phyloP scores from a whole-genome alignment of 1,284 basidiomycete genomes.

The Prillingera fragicola region DNA sequence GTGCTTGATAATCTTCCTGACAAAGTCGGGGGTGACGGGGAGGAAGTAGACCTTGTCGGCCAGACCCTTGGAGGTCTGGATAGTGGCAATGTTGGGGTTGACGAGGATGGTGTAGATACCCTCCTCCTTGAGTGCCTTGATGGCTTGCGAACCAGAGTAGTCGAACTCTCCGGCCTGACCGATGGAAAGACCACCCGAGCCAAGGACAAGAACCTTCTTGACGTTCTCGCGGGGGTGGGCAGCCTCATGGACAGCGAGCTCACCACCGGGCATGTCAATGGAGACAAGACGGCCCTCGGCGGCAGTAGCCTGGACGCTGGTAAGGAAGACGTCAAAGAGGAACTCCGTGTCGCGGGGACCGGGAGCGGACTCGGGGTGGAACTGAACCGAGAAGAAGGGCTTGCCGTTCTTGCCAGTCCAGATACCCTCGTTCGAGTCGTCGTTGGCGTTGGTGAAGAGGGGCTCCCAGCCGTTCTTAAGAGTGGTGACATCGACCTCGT shows the following conservation, averaged over 20 bases:
- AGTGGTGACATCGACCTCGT: conserved; percentile 78
- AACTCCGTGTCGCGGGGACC: conserved; percentile 98
- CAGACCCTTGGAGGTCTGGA: conserved; percentile 93
- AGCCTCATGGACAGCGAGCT: conserved; percentile 66
- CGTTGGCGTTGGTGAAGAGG: conserved; percentile 95
- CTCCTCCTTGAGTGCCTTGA: conserved; percentile 98
- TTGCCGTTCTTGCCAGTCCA: conserved; percentile 70
- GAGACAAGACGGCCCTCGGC: conserved; percentile 64
- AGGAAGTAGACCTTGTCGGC: conserved; percentile 99
- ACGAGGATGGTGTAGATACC: conserved; percentile 98
- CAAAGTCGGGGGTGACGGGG: conserved; percentile 95
- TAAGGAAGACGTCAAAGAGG: conserved; percentile 95
- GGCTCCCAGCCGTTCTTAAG: conserved; percentile 86
- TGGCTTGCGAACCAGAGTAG: conserved; percentile 97
- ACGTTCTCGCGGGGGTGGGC: conserved; percentile 69
- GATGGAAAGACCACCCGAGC: conserved; percentile 96
- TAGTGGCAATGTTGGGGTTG: conserved; percentile 99
- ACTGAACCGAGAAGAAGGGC: conserved; percentile 99
- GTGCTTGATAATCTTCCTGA: conserved; percentile 95
- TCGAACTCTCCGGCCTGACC: conserved; percentile 99
- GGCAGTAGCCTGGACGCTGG: conserved; percentile 73
- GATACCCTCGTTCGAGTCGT: conserved; percentile 95
- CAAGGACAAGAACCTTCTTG: conserved; percentile 91
- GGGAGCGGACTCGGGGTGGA: conserved; percentile 98
- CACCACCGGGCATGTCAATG: conserved; percentile 81